phyloP scores from a whole-genome alignment of 2,329 filamentous ascomycete species.

The Lojkania enalia region DNA sequence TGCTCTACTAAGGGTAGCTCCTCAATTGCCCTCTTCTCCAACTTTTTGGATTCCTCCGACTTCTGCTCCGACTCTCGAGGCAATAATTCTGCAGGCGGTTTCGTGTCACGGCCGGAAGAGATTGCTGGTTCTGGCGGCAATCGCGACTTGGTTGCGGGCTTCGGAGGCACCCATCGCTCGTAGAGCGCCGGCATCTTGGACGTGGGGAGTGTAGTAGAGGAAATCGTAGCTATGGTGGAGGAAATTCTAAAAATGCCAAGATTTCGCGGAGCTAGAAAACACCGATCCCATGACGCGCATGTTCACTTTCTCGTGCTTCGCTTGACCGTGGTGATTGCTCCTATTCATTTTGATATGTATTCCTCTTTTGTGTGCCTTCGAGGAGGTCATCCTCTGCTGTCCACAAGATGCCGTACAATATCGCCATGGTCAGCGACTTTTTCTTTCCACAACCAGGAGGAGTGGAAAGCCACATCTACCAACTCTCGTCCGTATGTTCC shows the following conservation, averaged over 20 bases:
- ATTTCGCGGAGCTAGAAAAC: slow-evolving; percentile 32
- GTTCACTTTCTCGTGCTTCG: not conserved
- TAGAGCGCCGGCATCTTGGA: slow-evolving; percentile 53
- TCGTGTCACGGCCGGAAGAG: too few relatives aligned
- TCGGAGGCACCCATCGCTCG: slow-evolving; percentile 48
- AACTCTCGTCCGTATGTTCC: slow-evolving; percentile 71
- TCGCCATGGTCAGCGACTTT: slow-evolving; percentile 97
- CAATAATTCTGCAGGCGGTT: not conserved
- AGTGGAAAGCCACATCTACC: slow-evolving; percentile 97
- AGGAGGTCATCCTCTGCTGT: slow-evolving; percentile 24
- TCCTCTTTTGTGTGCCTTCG: slow-evolving; percentile 8
- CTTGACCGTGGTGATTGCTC: not conserved
- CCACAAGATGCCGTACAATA: slow-evolving; percentile 67
- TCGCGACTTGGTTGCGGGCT: not conserved
- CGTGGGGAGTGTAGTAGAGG: slow-evolving; percentile 7
- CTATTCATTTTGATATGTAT: slow-evolving; percentile 29
- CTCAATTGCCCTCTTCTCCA: not conserved
- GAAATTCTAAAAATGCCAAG: slow-evolving; percentile 30
- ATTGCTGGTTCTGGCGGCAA: slow-evolving; percentile 2
- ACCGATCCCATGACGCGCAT: slow-evolving; percentile 30
- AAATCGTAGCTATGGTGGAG: slow-evolving; percentile 6
- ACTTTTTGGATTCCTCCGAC: slow-evolving; percentile 40
- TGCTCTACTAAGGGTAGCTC: too few relatives aligned
- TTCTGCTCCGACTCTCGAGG: not conserved
- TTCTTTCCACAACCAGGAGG: slow-evolving; percentile 98